A percentile compares a stretch with the other conserved stretches of the same genome.
phyloP scores from a whole-genome alignment of 2,329 filamentous ascomycete genomes.

The Fusarium sp. region DNA sequence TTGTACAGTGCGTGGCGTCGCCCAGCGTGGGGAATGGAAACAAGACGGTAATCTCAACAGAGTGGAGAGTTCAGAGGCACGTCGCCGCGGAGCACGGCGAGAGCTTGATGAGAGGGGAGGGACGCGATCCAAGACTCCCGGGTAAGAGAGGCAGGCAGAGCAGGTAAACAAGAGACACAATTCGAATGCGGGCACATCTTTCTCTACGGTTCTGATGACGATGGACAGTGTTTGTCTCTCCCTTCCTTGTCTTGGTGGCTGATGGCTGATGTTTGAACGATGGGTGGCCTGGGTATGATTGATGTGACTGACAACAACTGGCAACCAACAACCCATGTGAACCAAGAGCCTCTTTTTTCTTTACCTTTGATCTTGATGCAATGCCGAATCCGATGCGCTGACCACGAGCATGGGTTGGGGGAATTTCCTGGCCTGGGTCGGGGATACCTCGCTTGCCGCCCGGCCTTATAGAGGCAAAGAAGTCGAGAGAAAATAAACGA shows the following conservation, averaged over 20 bases:
- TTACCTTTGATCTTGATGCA: slow-evolving; percentile 24
- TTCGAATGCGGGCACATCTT: too few species aligned
- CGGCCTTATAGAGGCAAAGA: slow-evolving; percentile 21
- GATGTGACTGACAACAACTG: slow-evolving; percentile 20
- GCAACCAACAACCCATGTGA: slow-evolving; percentile 28
- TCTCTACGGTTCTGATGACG: background rate
- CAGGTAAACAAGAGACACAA: slow-evolving; percentile 29
- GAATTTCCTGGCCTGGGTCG: slow-evolving; percentile 31
- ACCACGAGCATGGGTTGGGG: slow-evolving; percentile 38
- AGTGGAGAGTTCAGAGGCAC: slow-evolving; percentile 31
- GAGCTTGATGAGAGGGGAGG: slow-evolving; percentile 25
- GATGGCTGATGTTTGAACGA: slow-evolving; percentile 35
- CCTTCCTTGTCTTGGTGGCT: slow-evolving; percentile 29
- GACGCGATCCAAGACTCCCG: slow-evolving; percentile 24
- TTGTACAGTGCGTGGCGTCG: slow-evolving; percentile 47
- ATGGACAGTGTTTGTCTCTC: slow-evolving; percentile 20
- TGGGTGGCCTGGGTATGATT: slow-evolving; percentile 11
- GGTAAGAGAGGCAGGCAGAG: slow-evolving; percentile 8
- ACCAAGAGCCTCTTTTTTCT: slow-evolving; percentile 14
- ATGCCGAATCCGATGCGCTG: slow-evolving; percentile 21
- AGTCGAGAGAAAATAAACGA: slow-evolving; percentile 1
- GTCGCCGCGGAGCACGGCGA: slow-evolving; percentile 16
- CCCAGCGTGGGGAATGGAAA: slow-evolving; percentile 50
- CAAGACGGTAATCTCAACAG: slow-evolving; percentile 50
- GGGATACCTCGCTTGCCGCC: slow-evolving; percentile 36